These are phyloP conservation scores for Suhomyces panamericanus DNA, from an alignment of 1,139 yeast species.

Conservation along the genomic window DNA sequence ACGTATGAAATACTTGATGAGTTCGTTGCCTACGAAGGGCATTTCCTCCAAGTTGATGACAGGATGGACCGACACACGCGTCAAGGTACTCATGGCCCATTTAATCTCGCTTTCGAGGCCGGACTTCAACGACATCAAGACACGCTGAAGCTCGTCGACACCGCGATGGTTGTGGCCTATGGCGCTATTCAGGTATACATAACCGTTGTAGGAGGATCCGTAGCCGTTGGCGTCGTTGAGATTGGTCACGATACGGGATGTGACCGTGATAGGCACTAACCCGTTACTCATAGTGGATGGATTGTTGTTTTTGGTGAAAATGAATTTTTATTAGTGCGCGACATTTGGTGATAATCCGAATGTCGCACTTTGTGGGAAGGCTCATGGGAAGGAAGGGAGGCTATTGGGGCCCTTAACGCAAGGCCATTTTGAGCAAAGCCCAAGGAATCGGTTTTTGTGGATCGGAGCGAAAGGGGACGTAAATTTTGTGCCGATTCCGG, in stretches of 20 bases:
- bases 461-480: no score
- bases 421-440: no score
- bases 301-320: constrained; percentile 7
- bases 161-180: constrained; percentile 44
- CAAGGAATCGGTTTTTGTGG: no score
- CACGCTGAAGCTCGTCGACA: constrained; percentile 55
- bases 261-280: constrained; percentile 26
- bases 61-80: constrained; percentile 48
- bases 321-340: constrained; percentile 6
- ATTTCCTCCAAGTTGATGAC: constrained; percentile 48
- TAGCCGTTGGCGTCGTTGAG: constrained; percentile 17
- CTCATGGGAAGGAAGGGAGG: not conserved
- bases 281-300: constrained; percentile 14
- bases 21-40: constrained; percentile 50
- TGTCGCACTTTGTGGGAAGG: not conserved
- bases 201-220: constrained; percentile 20
- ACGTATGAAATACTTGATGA: constrained; percentile 44
- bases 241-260: constrained; percentile 16
- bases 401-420: no score
- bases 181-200: constrained; percentile 16
- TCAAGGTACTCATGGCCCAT: constrained; percentile 64
- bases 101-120: constrained; percentile 60
- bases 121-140: constrained; percentile 62
- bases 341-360: not conserved
- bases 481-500: no score